phyloP scores from a whole-genome alignment of 768 basidiomycete genomes.

The Sarcomyxa edulis region DNA sequence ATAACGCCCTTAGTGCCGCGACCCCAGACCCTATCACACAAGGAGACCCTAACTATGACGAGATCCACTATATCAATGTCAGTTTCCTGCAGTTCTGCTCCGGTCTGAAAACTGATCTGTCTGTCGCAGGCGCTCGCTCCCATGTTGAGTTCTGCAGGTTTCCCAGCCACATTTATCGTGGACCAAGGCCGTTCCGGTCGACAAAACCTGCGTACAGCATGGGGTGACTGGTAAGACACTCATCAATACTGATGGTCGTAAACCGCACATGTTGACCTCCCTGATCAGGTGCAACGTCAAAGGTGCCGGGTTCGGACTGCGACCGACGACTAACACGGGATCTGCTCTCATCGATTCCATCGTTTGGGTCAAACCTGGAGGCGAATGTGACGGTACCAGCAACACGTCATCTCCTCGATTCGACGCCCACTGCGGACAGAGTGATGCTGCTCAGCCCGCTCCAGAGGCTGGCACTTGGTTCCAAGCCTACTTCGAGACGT shows the following conservation, averaged over 20 bases:
- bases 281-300: conserved; percentile 49
- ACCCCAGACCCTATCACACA: conserved; percentile 58
- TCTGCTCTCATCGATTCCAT: conserved; percentile 51
- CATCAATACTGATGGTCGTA: background rate
- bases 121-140: conserved; percentile 41
- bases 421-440: conserved; percentile 45
- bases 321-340: conserved; percentile 51
- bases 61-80: conserved; percentile 53
- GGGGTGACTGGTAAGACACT: conserved; percentile 50
- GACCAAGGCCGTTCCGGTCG: conserved; percentile 63
- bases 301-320: conserved; percentile 57
- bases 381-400: conserved; percentile 60
- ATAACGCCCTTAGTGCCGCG: conserved; percentile 33
- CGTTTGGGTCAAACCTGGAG: conserved; percentile 67
- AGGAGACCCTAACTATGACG: conserved; percentile 57
- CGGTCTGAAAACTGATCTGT: background rate
- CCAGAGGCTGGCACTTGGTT: conserved; percentile 66
- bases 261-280: background rate
- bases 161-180: conserved; percentile 60
- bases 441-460: conserved; percentile 49
- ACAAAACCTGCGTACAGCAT: conserved; percentile 53
- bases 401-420: conserved; percentile 49
- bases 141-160: conserved; percentile 34
- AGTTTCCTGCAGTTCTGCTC: conserved; percentile 7
- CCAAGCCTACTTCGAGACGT: conserved; percentile 54